Percentiles rank a stretch among this genome's conserved stretches.
phyloP scores from a whole-genome alignment of 2,329 filamentous ascomycete species.

The Gaeumannomyces sp. region DNA sequence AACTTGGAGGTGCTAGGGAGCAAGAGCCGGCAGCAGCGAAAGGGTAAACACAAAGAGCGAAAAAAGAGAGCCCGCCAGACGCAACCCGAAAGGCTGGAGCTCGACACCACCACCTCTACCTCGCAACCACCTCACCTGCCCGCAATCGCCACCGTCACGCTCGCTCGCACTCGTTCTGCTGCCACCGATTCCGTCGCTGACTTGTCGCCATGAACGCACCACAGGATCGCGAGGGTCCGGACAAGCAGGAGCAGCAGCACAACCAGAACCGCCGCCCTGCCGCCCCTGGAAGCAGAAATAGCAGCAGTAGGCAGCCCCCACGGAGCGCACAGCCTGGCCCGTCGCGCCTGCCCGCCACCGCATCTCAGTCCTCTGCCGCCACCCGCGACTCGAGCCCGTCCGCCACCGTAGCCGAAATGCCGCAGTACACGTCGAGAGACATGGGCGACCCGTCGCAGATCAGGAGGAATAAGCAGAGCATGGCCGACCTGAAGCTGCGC shows the following conservation, averaged over 20 bases:
- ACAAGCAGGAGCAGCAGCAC: background rate
- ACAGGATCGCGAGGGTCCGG: constrained; percentile 5
- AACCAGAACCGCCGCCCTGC: background rate
- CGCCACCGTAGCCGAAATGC: constrained; percentile 39
- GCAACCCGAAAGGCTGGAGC: background rate
- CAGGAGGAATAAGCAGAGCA: constrained; percentile 96
- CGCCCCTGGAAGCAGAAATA: constrained; percentile 3
- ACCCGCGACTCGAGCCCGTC: constrained; percentile 1
- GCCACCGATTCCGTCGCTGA: constrained; percentile 5
- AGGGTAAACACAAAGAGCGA: background rate
- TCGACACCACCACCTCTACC: background rate
- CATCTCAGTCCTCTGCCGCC: constrained; percentile 3
- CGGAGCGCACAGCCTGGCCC: constrained; percentile 6
- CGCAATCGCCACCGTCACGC: background rate
- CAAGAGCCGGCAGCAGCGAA: background rate
- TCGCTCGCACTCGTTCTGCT: background rate
- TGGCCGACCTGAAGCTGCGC: constrained; percentile 96
- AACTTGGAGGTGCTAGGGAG: background rate
- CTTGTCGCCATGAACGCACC: constrained; percentile 6
- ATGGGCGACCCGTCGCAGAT: constrained; percentile 62
- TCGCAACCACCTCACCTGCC: background rate
- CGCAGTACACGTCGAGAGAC: constrained; percentile 61
- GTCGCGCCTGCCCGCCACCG: constrained; percentile 3
- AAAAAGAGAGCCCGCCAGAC: background rate
- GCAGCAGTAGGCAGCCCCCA: constrained; percentile 4